These are phyloP conservation scores for Leucaena leucocephala DNA, from an alignment of 306 rosid genomes.

Conservation along the genomic window DNA sequence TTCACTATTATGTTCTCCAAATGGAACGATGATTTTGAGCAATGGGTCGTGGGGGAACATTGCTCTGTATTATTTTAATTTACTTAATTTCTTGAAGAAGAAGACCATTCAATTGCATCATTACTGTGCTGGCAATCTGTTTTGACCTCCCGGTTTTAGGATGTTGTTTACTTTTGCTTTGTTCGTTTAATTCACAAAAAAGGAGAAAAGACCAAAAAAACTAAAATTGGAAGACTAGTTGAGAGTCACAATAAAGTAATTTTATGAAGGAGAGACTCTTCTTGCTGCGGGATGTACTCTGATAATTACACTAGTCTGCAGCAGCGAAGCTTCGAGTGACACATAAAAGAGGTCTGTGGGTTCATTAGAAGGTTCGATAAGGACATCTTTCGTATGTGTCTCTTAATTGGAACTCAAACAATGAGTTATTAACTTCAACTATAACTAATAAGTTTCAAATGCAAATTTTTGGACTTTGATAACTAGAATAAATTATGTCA, in stretches of 20 bases:
- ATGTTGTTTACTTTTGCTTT: background rate
- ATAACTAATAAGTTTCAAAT: background rate
- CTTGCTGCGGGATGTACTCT: background rate
- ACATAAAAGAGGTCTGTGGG: background rate
- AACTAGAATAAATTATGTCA: background rate
- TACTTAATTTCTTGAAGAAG: background rate
- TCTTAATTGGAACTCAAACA: background rate
- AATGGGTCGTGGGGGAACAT: background rate
- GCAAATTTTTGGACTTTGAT: background rate
- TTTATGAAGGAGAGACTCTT: constrained; percentile 17
- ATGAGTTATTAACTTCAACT: background rate
- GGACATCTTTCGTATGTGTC: background rate
- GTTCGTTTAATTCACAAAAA: background rate
- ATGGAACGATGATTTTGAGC: background rate
- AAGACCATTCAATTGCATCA: background rate
- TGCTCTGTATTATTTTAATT: background rate
- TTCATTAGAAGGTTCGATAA: background rate
- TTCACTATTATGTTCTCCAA: background rate
- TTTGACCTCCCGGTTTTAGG: constrained; percentile 7
- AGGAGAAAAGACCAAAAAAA: background rate
- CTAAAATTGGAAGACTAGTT: background rate
- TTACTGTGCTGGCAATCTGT: background rate
- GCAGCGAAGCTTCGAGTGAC: background rate
- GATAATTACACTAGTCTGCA: background rate
- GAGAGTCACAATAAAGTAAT: constrained; percentile 13